Evolutionary conservation across 495 filamentous ascomycete species (phyloP).

Genomic region (Cercophora sp.): DNA sequence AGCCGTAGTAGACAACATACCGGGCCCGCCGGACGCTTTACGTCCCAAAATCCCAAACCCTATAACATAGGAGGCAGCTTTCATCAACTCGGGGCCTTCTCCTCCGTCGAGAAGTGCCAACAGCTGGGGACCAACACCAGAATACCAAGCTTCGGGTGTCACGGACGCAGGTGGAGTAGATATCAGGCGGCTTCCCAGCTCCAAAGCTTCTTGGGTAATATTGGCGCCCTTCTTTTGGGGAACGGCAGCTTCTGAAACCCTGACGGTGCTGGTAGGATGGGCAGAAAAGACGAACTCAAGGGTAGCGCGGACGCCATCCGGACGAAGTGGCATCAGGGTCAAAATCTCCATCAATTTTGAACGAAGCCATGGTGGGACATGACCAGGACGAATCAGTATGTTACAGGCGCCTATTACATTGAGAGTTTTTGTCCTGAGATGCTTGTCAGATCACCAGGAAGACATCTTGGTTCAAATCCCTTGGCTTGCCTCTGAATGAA

Average conservation of each 20-base stretch:
- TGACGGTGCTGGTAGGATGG: slow-evolving; percentile 45
- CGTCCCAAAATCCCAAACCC: slow-evolving; percentile 69
- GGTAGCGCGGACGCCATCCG: slow-evolving; percentile 61
- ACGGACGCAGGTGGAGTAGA: slow-evolving; percentile 59
- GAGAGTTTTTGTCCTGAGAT: slow-evolving; percentile 39
- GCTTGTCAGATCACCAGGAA: slow-evolving; percentile 25
- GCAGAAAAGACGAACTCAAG: slow-evolving; percentile 68
- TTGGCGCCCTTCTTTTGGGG: slow-evolving; percentile 53
- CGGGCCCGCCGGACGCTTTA: slow-evolving; percentile 62
- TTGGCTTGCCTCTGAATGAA: slow-evolving; percentile 39
- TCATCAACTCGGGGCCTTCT: slow-evolving; percentile 59
- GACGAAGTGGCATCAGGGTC: slow-evolving; percentile 60
- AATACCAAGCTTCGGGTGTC: slow-evolving; percentile 56
- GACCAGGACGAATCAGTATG: slow-evolving; percentile 41
- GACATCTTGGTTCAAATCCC: background rate
- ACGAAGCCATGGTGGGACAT: slow-evolving; percentile 47
- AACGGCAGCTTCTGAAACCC: slow-evolving; percentile 32
- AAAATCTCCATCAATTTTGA: slow-evolving; percentile 52
- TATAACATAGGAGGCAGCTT: slow-evolving; percentile 66
- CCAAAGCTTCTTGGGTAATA: slow-evolving; percentile 69
- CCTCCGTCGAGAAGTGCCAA: slow-evolving; percentile 62
- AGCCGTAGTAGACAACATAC: slow-evolving; percentile 28
- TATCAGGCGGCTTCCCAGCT: slow-evolving; percentile 60
- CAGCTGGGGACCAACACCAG: slow-evolving; percentile 62
- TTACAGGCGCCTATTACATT: slow-evolving; percentile 44